phyloP scores from a whole-genome alignment of 1,139 yeast genomes.

The Suhomyces bolitotheri region DNA sequence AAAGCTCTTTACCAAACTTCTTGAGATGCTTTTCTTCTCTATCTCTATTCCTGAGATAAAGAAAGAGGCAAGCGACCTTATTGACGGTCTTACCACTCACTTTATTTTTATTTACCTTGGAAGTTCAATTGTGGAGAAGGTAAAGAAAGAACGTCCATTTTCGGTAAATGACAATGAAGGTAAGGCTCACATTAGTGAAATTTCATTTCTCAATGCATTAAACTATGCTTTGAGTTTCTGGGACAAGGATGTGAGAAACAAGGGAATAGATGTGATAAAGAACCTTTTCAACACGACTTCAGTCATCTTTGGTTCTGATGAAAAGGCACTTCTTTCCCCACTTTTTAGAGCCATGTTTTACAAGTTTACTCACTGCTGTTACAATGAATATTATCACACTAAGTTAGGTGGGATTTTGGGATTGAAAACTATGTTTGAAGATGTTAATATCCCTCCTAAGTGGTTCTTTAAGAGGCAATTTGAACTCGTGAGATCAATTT shows the following conservation, averaged over 20 bases:
- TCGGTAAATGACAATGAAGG: slow-evolving; percentile 83
- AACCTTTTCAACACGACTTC: slow-evolving; percentile 62
- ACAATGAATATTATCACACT: slow-evolving; percentile 80
- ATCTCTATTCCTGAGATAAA: slow-evolving; percentile 74
- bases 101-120: slow-evolving; percentile 76
- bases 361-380: slow-evolving; percentile 86
- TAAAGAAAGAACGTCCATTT: slow-evolving; percentile 70
- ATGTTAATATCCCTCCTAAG: slow-evolving; percentile 61
- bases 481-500: slow-evolving; percentile 81
- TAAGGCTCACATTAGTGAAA: slow-evolving; percentile 64
- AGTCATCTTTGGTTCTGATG: slow-evolving; percentile 64
- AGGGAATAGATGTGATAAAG: slow-evolving; percentile 69
- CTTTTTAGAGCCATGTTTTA: slow-evolving; percentile 76
- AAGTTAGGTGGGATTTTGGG: slow-evolving; percentile 92
- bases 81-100: slow-evolving; percentile 74
- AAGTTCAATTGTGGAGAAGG: slow-evolving; percentile 67
- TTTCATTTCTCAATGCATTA: slow-evolving; percentile 70
- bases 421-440: slow-evolving; percentile 67
- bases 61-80: slow-evolving; percentile 62
- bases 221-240: slow-evolving; percentile 81
- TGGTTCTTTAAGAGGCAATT: slow-evolving; percentile 81
- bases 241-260: slow-evolving; percentile 64
- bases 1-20: slow-evolving; percentile 55
- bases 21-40: slow-evolving; percentile 73
- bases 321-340: slow-evolving; percentile 69